Conservation (phyloP, 371 early-diverging fungal genomes). For the Mucor lusitanicus region DNA sequence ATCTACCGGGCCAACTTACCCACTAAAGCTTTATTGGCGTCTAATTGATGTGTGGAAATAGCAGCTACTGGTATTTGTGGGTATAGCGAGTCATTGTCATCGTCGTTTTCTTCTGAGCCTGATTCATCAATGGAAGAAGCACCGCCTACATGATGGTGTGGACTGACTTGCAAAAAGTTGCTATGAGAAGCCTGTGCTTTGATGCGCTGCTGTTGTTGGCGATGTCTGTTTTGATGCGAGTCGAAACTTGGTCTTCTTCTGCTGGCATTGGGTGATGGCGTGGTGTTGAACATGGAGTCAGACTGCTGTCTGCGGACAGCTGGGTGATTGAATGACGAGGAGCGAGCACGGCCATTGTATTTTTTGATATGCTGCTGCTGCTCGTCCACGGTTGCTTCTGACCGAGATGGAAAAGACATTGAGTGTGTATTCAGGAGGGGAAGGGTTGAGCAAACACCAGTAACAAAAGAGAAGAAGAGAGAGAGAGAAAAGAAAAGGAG, state of each 20-base stretch:
- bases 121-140: conserved; percentile 28
- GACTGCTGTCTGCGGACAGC: conserved; percentile 13
- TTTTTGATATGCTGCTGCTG: neutral
- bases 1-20: neutral
- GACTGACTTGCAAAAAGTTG: conserved; percentile 14
- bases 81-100: conserved; percentile 13
- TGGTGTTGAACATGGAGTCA: neutral
- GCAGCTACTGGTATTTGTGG: neutral
- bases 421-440: neutral
- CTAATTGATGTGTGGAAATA: neutral
- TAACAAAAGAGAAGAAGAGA: neutral
- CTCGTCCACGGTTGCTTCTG: neutral
- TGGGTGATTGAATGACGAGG: conserved; percentile 26
- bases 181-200: conserved; percentile 8
- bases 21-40: neutral
- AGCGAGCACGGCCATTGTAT: conserved; percentile 8
- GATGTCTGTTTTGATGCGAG: conserved; percentile 4
- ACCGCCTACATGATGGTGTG: conserved; percentile 3
- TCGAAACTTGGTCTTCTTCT: conserved; percentile 28
- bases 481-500: neutral
- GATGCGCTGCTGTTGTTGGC: conserved; percentile 2
- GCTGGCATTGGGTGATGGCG: neutral
- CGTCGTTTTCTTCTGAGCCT: conserved; percentile 15
- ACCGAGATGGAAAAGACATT: conserved; percentile 5
- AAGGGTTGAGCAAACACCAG: neutral